Conservation (phyloP, 1,284 basidiomycete species). For the Pyrrhoderma noxium region DNA sequence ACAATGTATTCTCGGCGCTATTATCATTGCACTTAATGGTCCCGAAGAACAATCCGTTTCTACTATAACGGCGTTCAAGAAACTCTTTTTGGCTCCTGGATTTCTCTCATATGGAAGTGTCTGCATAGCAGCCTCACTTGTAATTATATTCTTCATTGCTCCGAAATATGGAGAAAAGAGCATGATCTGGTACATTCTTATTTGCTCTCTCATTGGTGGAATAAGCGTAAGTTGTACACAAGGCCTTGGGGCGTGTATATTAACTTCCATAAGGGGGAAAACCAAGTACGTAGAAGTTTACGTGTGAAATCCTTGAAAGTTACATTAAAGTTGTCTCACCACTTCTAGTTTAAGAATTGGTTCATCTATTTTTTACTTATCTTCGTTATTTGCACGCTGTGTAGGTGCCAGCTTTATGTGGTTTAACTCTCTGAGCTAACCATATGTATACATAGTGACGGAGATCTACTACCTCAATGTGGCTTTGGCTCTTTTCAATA, state of each 20-base stretch:
- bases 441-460: constrained; percentile 43
- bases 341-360: constrained; percentile 61
- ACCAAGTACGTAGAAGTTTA: constrained; percentile 51
- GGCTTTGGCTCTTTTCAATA: constrained; percentile 94
- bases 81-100: constrained; percentile 79
- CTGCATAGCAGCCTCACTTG: constrained; percentile 55
- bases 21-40: constrained; percentile 78
- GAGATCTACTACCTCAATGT: constrained; percentile 97
- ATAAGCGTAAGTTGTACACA: constrained; percentile 95
- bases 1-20: constrained; percentile 77
- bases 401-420: constrained; percentile 35
- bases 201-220: constrained; percentile 95
- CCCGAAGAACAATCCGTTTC: constrained; percentile 77
- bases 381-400: constrained; percentile 79
- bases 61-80: constrained; percentile 74
- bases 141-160: constrained; percentile 74
- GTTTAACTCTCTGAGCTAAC: constrained; percentile 16
- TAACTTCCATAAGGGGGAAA: constrained; percentile 82
- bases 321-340: constrained; percentile 5
- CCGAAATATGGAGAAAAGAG: constrained; percentile 87
- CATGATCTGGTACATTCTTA: constrained; percentile 93
- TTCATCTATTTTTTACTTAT: constrained; percentile 84
- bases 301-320: constrained; percentile 2
- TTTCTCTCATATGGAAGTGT: constrained; percentile 76
- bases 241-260: constrained; percentile 87